Conservation (phyloP, 1,284 basidiomycete genomes). For the Puccinia horiana region DNA sequence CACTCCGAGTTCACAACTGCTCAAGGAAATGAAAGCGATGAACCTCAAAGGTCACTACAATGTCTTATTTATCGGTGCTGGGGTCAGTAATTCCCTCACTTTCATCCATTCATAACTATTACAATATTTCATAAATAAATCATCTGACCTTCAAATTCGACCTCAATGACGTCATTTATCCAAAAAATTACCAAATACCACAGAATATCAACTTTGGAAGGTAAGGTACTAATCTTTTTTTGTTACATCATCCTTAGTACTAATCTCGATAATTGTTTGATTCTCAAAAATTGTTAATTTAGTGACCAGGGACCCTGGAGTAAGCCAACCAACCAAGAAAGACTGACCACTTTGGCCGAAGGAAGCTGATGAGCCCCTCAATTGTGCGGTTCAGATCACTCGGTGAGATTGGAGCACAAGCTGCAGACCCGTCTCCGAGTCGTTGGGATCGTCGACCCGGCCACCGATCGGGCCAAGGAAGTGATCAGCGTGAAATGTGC, state of each 20-base stretch:
- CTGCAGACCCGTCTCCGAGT: conserved; percentile 95
- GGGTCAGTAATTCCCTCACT: conserved; percentile 59
- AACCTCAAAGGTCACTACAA: conserved; percentile 61
- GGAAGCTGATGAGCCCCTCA: background rate
- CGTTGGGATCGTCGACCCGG: conserved; percentile 89
- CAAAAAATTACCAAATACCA: background rate
- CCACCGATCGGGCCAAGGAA: conserved; percentile 73
- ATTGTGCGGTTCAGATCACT: conserved; percentile 50
- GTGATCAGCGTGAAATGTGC: conserved; percentile 88
- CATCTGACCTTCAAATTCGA: conserved; percentile 10
- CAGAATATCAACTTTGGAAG: conserved; percentile 55
- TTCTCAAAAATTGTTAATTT: background rate
- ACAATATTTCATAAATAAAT: too few species aligned
- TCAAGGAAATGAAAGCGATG: conserved; percentile 29
- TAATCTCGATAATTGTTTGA: too few species aligned
- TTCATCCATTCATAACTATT: background rate
- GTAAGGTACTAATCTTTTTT: background rate
- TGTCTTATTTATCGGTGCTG: conserved; percentile 85
- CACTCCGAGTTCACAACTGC: background rate
- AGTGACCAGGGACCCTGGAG: conserved; percentile 69
- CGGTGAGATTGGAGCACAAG: conserved; percentile 66
- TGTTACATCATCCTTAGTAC: background rate
- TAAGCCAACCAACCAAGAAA: conserved; percentile 60
- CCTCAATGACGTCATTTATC: background rate
- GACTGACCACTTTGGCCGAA: background rate